phyloP scores from a whole-genome alignment of 768 basidiomycete genomes.

The Candolleomyces aberdarensis region DNA sequence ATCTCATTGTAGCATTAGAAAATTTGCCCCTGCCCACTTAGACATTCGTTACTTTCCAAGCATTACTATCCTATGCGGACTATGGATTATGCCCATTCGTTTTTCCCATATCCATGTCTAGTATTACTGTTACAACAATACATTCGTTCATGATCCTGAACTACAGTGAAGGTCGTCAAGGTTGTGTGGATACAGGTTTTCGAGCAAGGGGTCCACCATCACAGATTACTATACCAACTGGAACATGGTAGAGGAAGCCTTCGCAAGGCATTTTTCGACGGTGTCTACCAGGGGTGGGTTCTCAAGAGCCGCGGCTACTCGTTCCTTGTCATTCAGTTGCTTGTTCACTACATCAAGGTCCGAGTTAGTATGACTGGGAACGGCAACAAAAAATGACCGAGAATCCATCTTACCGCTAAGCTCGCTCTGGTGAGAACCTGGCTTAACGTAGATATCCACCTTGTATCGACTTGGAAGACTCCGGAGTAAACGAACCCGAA shows the following conservation, averaged over 20 bases:
- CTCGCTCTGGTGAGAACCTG: conserved; percentile 96
- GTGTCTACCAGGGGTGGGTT: conserved; percentile 84
- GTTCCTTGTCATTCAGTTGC: conserved; percentile 97
- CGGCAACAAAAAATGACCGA: not conserved
- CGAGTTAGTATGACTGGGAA: not conserved
- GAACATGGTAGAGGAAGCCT: not conserved
- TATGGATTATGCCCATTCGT: not conserved
- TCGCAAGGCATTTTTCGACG: conserved; percentile 62
- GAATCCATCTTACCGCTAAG: conserved; percentile 62
- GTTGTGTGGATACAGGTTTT: conserved; percentile 1
- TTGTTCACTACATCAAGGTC: conserved; percentile 73
- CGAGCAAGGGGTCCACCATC: not conserved
- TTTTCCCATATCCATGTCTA: not conserved
- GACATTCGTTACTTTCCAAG: not conserved
- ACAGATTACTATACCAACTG: conserved; percentile 2
- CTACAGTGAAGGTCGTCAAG: not conserved
- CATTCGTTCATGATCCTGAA: not conserved
- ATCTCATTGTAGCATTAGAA: conserved; percentile 18
- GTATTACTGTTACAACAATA: not conserved
- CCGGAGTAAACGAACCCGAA: conserved; percentile 86
- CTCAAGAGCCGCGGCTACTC: conserved; percentile 95
- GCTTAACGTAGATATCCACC: conserved; percentile 88
- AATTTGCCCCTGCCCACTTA: not conserved
- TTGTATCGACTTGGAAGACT: conserved; percentile 92
- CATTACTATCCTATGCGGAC: not conserved